These are phyloP conservation scores for Clonostachys rosea DNA, from an alignment of 2,329 filamentous ascomycete species.

Conservation along the genomic window DNA sequence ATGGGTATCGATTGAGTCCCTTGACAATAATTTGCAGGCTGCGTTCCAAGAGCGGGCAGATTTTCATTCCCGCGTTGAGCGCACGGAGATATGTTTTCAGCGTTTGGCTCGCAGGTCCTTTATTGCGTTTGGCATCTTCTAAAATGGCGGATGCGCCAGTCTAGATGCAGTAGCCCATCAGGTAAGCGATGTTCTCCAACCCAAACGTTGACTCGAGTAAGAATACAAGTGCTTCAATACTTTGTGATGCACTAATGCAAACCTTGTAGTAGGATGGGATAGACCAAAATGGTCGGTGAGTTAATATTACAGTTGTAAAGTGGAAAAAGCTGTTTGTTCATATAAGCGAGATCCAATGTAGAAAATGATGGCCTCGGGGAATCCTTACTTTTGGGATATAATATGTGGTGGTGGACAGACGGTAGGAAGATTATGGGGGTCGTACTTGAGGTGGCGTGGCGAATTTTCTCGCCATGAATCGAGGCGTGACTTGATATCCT, in stretches of 20 bases:
- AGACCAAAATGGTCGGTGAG: constrained; percentile 16
- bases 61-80: constrained; percentile 11
- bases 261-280: constrained; percentile 11
- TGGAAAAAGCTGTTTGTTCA: constrained; percentile 8
- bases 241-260: constrained; percentile 14
- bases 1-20: constrained; percentile 4
- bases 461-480: neutral
- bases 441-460: neutral
- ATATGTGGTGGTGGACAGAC: constrained; percentile 1
- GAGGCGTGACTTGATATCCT: neutral
- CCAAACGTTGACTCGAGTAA: constrained; percentile 19
- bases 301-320: constrained; percentile 14
- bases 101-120: constrained; percentile 7
- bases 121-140: constrained; percentile 15
- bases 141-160: constrained; percentile 14
- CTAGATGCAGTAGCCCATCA: constrained; percentile 23
- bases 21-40: constrained; percentile 21
- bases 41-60: constrained; percentile 17
- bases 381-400: constrained; percentile 1
- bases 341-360: neutral
- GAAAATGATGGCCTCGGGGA: neutral
- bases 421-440: neutral
- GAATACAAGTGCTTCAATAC: constrained; percentile 15
- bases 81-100: constrained; percentile 19
- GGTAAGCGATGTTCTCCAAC: constrained; percentile 17